These are phyloP conservation scores for Bruguiera hainesii DNA, from an alignment of 441 rosid genomes.

Conservation along the genomic window DNA sequence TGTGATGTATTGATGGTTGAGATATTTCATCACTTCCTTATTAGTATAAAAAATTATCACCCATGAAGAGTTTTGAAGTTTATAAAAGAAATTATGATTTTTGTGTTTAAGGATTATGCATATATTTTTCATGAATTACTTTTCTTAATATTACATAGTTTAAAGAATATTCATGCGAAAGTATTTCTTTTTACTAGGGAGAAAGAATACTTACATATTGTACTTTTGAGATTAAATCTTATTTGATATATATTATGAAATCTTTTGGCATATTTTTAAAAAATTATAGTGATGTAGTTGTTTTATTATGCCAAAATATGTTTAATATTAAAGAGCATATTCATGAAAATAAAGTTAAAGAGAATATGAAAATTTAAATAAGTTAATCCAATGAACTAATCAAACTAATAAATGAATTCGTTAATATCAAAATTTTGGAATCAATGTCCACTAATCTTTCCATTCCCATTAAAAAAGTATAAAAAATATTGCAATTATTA, in stretches of 20 bases:
- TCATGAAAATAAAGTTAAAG: conserved; percentile 12
- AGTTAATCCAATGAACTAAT: no score
- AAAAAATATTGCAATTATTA: no score
- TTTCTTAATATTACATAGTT: conserved; percentile 57
- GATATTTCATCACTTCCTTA: no score
- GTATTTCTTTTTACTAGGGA: conserved; percentile 51
- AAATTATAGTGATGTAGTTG: conserved; percentile 59
- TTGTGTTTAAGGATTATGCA: conserved; percentile 92
- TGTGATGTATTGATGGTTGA: no score
- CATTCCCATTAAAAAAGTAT: no score
- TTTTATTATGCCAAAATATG: conserved; percentile 57
- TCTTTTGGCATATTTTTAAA: conserved; percentile 46
- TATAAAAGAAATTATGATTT: conserved; percentile 61
- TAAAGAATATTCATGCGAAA: conserved; percentile 51
- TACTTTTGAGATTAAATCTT: conserved; percentile 66
- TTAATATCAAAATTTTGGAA: no score
- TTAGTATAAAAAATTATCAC: no score
- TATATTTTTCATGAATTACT: conserved; percentile 73
- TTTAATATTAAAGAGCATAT: conserved; percentile 29
- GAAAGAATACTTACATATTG: conserved; percentile 69
- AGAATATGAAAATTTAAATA: no score
- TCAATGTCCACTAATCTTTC: no score
- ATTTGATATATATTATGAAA: conserved; percentile 57
- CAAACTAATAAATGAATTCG: no score
- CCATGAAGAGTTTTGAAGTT: no score